These are phyloP conservation scores for Pseudozyma flocculosa DNA, from an alignment of 1,284 basidiomycete species.

Conservation along the genomic window DNA sequence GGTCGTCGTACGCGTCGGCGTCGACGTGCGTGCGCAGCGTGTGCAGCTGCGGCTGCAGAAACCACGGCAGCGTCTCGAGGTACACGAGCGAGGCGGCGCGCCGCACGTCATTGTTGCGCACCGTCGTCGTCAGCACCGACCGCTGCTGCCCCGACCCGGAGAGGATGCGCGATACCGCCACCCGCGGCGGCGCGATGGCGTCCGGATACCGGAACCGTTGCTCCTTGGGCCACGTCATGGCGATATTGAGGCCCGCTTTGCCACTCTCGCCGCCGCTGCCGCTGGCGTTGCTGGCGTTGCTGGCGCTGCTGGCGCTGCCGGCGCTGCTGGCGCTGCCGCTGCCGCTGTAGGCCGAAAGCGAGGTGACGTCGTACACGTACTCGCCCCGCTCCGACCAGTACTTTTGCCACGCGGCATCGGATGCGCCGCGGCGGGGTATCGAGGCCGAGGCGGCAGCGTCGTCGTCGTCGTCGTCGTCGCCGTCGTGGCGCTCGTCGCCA, in stretches of 20 bases:
- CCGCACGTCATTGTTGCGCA: slow-evolving; percentile 67
- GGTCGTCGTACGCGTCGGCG: slow-evolving; percentile 6
- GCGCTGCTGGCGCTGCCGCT: too few relatives aligned
- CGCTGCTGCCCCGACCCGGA: slow-evolving; percentile 74
- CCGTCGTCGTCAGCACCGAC: slow-evolving; percentile 70
- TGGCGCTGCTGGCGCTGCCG: too few relatives aligned
- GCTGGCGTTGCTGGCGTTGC: too few relatives aligned
- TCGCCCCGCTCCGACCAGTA: slow-evolving; percentile 12
- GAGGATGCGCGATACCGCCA: slow-evolving; percentile 72
- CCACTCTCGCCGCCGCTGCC: too few relatives aligned
- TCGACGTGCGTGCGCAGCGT: slow-evolving; percentile 65
- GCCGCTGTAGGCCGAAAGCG: slow-evolving; percentile 1
- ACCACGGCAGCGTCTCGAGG: slow-evolving; percentile 90
- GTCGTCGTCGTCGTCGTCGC: too few relatives aligned
- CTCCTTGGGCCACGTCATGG: slow-evolving; percentile 60
- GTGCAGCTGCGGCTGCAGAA: slow-evolving; percentile 83
- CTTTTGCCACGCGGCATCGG: slow-evolving; percentile 5
- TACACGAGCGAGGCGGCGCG: slow-evolving; percentile 69
- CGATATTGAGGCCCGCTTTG: slow-evolving; percentile 27
- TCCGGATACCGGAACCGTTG: slow-evolving; percentile 59
- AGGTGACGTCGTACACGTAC: slow-evolving; percentile 13
- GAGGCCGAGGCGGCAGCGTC: too few relatives aligned
- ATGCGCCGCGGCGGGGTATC: too few relatives aligned
- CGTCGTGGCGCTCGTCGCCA: too few relatives aligned
- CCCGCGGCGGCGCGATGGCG: slow-evolving; percentile 12